Evolutionary conservation across 2,329 filamentous ascomycete species (phyloP), one percentile per base, ranked within the genome.

Genomic region (Xylaria digitata): DNA sequence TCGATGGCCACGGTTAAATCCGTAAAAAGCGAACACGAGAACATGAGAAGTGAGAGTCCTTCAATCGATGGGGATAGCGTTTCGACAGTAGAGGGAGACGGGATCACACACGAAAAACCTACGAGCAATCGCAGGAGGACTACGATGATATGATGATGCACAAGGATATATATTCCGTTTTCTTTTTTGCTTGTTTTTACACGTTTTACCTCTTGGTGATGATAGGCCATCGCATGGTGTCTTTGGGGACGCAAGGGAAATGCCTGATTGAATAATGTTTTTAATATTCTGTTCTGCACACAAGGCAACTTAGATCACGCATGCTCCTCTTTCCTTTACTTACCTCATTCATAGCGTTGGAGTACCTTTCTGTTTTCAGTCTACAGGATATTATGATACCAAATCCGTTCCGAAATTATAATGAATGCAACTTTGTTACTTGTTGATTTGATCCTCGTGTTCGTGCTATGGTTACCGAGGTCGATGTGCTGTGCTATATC

Each of bases 61-160:
- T 66, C 63, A 5, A 21, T 73, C 5, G 74, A 77, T 23, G 79
- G 79, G 19, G 78, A 79, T 50, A 80, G 78, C 56, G 68, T 74
- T 7, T 75, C 71, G 2, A 73, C 76, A 1, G 74, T 58, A 8
- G 76, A 75, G 23, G 70, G 67, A 9, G 73, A 75, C 30, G 76
- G 69, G 4, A 72, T 70, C 3, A 65, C 69, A 13, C 72, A 73
- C 42, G 79, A 80, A 58, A 75, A 76, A 34, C 61, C 73, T 63
- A 80, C 74, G 40, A 81, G 19, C 64, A 37, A 82, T 65, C 80
- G 86, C 73, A 80, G 86, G 70, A 81, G 85, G 72, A 88, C 85
- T 75, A 88, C 87, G 84, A 87, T 89, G 85, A 76, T 88, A 77
- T 87, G 80, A 85, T 63, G 61, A 62, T 7, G 46, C 32, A 53